Evolutionary conservation across 352 stramenopile species (phyloP), one percentile per base, ranked within the genome.

Genomic region (Phytophthora tentaculata): DNA sequence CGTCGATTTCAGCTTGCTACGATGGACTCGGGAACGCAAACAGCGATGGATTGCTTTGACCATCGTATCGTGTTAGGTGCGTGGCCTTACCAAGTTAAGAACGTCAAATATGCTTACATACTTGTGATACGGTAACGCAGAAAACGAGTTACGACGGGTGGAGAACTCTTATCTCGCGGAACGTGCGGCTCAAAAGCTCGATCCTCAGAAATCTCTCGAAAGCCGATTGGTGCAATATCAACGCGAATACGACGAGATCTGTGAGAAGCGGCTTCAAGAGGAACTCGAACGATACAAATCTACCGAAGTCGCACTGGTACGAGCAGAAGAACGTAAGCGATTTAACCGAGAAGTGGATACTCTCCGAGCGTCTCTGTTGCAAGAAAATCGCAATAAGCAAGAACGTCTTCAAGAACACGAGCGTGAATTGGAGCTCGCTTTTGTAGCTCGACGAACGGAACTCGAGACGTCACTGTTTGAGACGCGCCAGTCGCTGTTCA

Each of bases 201-300:
- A 82, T 10, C 70, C 76, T 2, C 37, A 57, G 3, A 75, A 78
- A 16, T 83, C 73, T 8, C 56, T 90, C 13, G 81, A 93, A 74
- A 74, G 86, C 43, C 81, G 82, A 4, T 86, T 91, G 71, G 63
- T 90, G 2, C 69, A 81, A 26, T 92, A 92, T 41, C 82, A 92
- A 52, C 73, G 76, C 12, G 84, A 92, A 60, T 91, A 83, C 61
- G 82, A 92, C 35, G 77, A 72, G 0, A 60, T 87, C n/a, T 81
- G 77, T 44, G 76, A 90, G 26, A 80, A 81, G 45, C 71, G 77
- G 9, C 32, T 91, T 5, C 62, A 81, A 5, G 71, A 88, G 61
- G 82, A 93, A 28, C 24, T 93, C 3, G 77, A 85, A 43, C 70
- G 74, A 2, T 93, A 84, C 35, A 80, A 81, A 53, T 70, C 72